Evolutionary conservation across 345 rosid genomes (phyloP), one percentile per base, ranked within the genome.

Genomic region (Aquilaria malaccensis): DNA sequence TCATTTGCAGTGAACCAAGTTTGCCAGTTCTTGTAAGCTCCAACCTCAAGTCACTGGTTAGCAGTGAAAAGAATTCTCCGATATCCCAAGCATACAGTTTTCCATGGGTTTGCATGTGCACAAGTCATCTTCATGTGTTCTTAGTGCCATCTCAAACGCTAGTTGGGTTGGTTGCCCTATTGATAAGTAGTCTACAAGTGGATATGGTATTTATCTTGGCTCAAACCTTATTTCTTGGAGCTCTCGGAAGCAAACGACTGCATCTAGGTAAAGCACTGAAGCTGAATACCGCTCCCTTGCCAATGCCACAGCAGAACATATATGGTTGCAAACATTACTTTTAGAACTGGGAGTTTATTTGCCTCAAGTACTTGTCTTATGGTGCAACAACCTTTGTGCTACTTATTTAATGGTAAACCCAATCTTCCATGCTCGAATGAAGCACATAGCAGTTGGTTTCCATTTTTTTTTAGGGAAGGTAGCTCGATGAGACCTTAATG

Each of bases 241-340:
- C n/a, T 29, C 67, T 0, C 45, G 47, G 2, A 43, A 33, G 7
- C 53, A 64, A 0, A 52, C 13, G 0, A 45, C 54, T 3, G 31
- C 55, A 0, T 33, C 60, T 0, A 29, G 52, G 4, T 64, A 54
- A 3, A 54, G 52, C 9, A 11, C 60, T 3, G 52, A 64, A 9
- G 60, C 53, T 0, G 60, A 64, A 30, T 64, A 64, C 9, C 10
- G 33, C 3, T n/a, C 65, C 0, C 9, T 62, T 5, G 65, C 50
- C 0, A n/a, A 6, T 3, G 30, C 48, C 0, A 37, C 41, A 0
- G 31, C 49, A 50, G 10, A 50, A 33, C 3, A 32, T 7, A 62
- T 49, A 0, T 62, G 65, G 57, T 7, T 62, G 1, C 9, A 2
- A 11, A 49, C n/a, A 0, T 3, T 51, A 3, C 15, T 37, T 11